Evolutionary conservation across 352 stramenopile genomes (phyloP), one percentile per base, ranked within the genome.

Genomic region (Aphanomyces cochlioides): DNA sequence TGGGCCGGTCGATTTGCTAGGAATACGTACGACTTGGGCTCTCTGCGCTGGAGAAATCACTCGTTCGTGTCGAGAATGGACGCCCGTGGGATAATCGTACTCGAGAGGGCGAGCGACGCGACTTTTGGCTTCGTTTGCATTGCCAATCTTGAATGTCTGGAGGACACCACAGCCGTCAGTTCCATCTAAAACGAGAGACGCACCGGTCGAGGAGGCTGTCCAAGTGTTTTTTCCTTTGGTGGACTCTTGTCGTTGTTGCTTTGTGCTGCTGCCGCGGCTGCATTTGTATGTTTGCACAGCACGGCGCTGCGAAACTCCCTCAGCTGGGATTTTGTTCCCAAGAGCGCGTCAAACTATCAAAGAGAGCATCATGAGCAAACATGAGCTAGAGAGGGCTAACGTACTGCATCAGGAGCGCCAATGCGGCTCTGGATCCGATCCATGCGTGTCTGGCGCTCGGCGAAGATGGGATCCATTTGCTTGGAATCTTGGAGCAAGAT

Each of bases 241-340:
- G 50, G 50, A 34, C 8, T n/a, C n/a, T 34, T 10, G 7, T 34
- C 8, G 50, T 19, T 21, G 8, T n/a, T n/a, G 50, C n/a, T 10
- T 58, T 10, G 50, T 58, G n/a, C n/a, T 58, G 50, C 45, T 53
- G 45, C 45, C 2, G 50, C 50, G 28, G 50, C 7, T 53, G 58
- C 58, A 4, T 53, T 66, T 28, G 58, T 53, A 28, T 66, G 58
- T 28, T 66, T 66, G 58, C 58, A 66, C 1, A 66, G 39, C 15
- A 66, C 58, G 7, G 58, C 58, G 37, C 12, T 10, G 15, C 58
- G 58, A 66, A 66, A 66, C 4, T 47, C 58, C 0, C 8, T 66
- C 5, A 66, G 37, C 58, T 54, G 48, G 4, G 58, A 41, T 19
- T 45, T 38, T 38, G 36, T 40, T 2, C 40, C 58, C 6, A 66